Evolutionary conservation across 1,139 yeast genomes (phyloP).

Genomic region (Blastobotrys elegans): DNA sequence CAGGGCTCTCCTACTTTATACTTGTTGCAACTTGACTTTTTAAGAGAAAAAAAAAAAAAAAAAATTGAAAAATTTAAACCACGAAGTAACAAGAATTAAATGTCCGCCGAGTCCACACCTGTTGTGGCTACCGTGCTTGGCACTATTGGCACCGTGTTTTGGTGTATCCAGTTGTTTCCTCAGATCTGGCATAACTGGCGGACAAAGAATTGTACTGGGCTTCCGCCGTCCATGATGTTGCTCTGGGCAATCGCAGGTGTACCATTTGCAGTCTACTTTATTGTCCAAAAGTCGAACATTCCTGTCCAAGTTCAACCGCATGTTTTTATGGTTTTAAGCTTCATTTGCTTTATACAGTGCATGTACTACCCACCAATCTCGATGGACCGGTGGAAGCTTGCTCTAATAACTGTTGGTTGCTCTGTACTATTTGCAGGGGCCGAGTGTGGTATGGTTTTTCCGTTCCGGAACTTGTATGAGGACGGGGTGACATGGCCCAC

Average conservation of each 20-base stretch:
- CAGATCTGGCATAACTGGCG: constrained; percentile 71
- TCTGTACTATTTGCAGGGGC: constrained; percentile 48
- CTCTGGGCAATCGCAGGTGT: constrained; percentile 80
- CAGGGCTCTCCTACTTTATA: too few relatives aligned
- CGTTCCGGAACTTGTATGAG: constrained; percentile 59
- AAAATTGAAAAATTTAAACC: too few relatives aligned
- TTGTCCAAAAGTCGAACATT: constrained; percentile 64
- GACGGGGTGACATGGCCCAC: constrained; percentile 67
- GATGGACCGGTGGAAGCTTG: constrained; percentile 21
- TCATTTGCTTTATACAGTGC: constrained; percentile 64
- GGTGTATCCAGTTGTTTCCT: constrained; percentile 89
- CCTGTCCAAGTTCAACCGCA: constrained; percentile 86
- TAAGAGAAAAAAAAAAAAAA: too few relatives aligned
- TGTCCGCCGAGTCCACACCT: background rate
- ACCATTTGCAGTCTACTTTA: constrained; percentile 78
- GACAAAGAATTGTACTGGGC: constrained; percentile 75
- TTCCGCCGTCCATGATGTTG: constrained; percentile 79
- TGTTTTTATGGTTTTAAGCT: constrained; percentile 68
- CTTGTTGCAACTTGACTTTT: too few relatives aligned
- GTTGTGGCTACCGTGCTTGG: constrained; percentile 71
- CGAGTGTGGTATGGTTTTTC: constrained; percentile 67
- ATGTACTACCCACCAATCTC: constrained; percentile 72
- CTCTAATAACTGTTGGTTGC: constrained; percentile 13
- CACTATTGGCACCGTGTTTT: constrained; percentile 82
- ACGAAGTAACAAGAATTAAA: too few relatives aligned